A percentile compares a stretch with the other conserved stretches of the same genome.
These are phyloP conservation scores for Teratosphaeria gauchensis DNA, from an alignment of 2,329 filamentous ascomycete genomes.

Conservation along the genomic window DNA sequence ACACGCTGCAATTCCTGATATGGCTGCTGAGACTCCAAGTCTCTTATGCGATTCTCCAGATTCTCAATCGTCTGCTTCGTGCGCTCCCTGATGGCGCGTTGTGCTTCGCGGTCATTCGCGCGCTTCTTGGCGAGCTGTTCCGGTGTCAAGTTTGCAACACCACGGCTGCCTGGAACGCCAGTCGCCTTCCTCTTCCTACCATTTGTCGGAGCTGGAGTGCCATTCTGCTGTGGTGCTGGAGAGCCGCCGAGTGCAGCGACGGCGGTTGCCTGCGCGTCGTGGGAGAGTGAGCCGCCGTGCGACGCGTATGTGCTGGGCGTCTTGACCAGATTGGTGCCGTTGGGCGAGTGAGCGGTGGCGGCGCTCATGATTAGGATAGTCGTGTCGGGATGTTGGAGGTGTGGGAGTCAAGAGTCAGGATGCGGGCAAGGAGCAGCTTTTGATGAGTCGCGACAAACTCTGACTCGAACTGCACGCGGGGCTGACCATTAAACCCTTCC, in stretches of 20 bases:
- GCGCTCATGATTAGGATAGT: not conserved
- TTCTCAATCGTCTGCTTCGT: slow-evolving; percentile 71
- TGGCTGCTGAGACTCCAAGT: slow-evolving; percentile 69
- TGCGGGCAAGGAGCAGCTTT: not conserved
- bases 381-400: not conserved
- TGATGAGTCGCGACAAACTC: not conserved
- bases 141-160: slow-evolving; percentile 77
- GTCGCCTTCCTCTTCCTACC: slow-evolving; percentile 25
- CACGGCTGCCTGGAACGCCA: slow-evolving; percentile 42
- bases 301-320: not conserved
- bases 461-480: not conserved
- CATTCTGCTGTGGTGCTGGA: not conserved
- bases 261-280: slow-evolving; percentile 1
- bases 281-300: not conserved
- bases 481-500: not conserved
- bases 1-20: slow-evolving; percentile 74
- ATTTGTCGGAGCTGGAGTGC: slow-evolving; percentile 2
- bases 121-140: slow-evolving; percentile 84
- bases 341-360: not conserved
- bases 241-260: slow-evolving; percentile 1
- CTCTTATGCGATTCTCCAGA: slow-evolving; percentile 61
- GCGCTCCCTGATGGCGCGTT: slow-evolving; percentile 73
- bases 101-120: slow-evolving; percentile 82
- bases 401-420: not conserved
- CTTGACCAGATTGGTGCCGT: not conserved